Percentiles rank a stretch among this genome's conserved stretches.
These are phyloP conservation scores for Backusella tarrabulga DNA, from an alignment of 192 early-diverging fungal species.

Conservation along the genomic window DNA sequence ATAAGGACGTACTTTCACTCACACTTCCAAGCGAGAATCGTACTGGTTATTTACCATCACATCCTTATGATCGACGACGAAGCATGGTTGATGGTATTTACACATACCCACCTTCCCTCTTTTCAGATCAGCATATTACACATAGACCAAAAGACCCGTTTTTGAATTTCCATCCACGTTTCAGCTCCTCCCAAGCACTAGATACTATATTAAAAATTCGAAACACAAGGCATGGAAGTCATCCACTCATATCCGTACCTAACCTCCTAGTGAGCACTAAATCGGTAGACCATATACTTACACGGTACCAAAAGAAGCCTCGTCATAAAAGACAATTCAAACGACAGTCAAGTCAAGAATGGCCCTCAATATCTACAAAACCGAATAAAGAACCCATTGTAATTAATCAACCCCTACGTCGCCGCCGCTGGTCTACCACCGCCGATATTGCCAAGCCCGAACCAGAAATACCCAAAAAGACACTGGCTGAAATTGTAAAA, in stretches of 20 bases:
- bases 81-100: slow-evolving; percentile 14
- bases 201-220: slow-evolving; percentile 1
- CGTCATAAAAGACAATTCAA: neutral
- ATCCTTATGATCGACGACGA: slow-evolving; percentile 14
- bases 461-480: slow-evolving; percentile 12
- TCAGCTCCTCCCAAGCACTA: slow-evolving; percentile 5
- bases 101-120: neutral
- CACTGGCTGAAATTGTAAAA: slow-evolving; percentile 24
- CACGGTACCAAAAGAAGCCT: neutral
- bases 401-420: neutral
- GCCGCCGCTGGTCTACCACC: slow-evolving; percentile 25
- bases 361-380: neutral
- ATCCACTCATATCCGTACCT: slow-evolving; percentile 5
- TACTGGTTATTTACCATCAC: neutral
- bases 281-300: neutral
- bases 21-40: slow-evolving; percentile 9
- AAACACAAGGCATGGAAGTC: slow-evolving; percentile 13
- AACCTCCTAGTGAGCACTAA: neutral
- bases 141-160: neutral
- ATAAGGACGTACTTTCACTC: neutral
- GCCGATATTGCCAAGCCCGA: neutral
- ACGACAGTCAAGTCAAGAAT: neutral
- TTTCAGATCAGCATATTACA: neutral
- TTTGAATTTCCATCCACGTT: slow-evolving; percentile 5
- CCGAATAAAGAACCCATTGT: neutral